Evolutionary conservation across 805 yeast species (phyloP), one percentile per base, ranked within the genome.

Genomic region (Grigorovia yakushimaensis): DNA sequence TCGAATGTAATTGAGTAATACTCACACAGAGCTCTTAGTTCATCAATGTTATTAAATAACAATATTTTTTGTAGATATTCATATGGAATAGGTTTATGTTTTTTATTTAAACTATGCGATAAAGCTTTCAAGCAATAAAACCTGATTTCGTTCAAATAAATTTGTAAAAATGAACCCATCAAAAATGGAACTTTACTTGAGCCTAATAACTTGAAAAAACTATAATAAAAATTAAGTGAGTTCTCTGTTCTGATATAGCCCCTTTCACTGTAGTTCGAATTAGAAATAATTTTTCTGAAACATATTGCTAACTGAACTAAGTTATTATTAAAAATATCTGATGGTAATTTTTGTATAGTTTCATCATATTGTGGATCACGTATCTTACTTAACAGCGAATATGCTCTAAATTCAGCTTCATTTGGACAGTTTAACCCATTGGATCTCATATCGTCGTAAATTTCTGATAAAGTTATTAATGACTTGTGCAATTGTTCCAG

Each of bases 371-470:
- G 97, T 0, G 93, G 82, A 61, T 93, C 97, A 54, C 86, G 73
- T 8, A 86, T 67, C 55, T 88, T 91, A 54, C 88, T 78, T 17
- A 93, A 59, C 19, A 93, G 67, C 48, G 88, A 83, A 61, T 89
- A 93, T 0, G 96, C 89, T 55, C 97, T 74, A 59, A 93, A 87
- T 61, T 93, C 98, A 0, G 97, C 85, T 65, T 93, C 98, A 56
- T 88, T 86, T 0, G 88, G 85, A 40, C 85, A 78, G 5, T 50
- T 51, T 0, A 86, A 80, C 1, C 88, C 91, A 49, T 75, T 73
- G 23, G 81, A 77, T 41, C 94, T 71, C 10, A 82, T 81, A 57
- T 85, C 96, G 47, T 79, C 78, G 59, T 93, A 93, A 61, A 88
- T 85, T 60, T 93, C 96, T 2, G 85, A 76, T 35, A 93, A 68